Base-by-base conservation (phyloP, 305 asterid genomes). In the Fraxinus sp. region DNA sequence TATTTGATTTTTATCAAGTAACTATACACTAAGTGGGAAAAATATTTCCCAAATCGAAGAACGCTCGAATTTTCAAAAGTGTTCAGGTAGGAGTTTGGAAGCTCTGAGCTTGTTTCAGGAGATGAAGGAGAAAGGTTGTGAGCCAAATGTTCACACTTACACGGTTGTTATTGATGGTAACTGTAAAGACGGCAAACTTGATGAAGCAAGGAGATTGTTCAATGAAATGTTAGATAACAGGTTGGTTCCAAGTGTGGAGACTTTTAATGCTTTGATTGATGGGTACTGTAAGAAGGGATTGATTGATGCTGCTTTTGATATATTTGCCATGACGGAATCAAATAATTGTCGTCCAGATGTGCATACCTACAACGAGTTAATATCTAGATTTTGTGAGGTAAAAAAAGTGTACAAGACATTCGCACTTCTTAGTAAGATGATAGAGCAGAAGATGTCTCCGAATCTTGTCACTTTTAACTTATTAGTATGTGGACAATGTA, bases 341-440 rank as follows among this genome's bases (percentile, higher is more conserved):
- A 92, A 85, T 52, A 83, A 86, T 28, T 94, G 94, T 74, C 39
- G 33, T 26, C 96, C 97, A 9, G 83, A 91, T 90, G 89, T 88
- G 57, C 92, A 96, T 41, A 94, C 98, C 16, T 94, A 89, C 86
- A 94, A 92, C 80, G 97, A 90, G 86, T 90, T 92, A 85, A 92
- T 94, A 28, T 89, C 83, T 80, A 97, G 96, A 35, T 89, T 85
- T 33, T 91, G 95, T 82, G 87, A 89, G 86, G 82, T 22, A 11
- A 90, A 83, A 75, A 85, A 90, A 78, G 93, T 90, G 84, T 92
- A 91, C 89, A 91, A 84, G 87, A 95, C 93, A 5, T 32, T 32
- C 3, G 35, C 35, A 32, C 35, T 32, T 32, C 35, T 32, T 32
- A 77, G 93, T 90, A 26, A 26, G 28, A 26, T 26, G 28, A 26